Evolutionary conservation across 768 basidiomycete genomes (phyloP), one percentile per base, ranked within the genome.

Genomic region (Mycena alexandri): DNA sequence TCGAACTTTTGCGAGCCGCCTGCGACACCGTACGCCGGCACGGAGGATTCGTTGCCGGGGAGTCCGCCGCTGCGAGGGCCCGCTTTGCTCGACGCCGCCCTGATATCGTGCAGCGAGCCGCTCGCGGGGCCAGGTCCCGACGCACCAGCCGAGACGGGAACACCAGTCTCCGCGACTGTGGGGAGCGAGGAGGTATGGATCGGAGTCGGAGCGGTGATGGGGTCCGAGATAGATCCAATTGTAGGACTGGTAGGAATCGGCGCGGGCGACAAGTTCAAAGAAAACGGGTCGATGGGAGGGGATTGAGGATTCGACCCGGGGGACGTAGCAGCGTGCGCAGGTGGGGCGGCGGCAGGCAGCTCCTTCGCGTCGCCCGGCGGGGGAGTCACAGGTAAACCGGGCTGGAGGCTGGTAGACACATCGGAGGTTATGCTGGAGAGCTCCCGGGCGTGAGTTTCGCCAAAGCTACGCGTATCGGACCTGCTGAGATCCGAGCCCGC

Each of bases 401-500:
- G 79, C 62, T 81, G 78, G 52, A 68, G 71, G 42, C 71, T 56
- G 25, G 72, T 67, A 29, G 69, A 72, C 7, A 70, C 62, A 0
- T 76, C 74, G 14, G 83, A 75, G 54, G 79, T 78, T 57, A 93
- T 88, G 70, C 80, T 83, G 19, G 85, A 85, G 41, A 95, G 83
- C 78, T 95, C 94, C 41, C 79, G 83, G 0, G 91, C 92, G 72
- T 95, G 94, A 43, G 89, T 94, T 78, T 91, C 92, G 21, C 94
- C 94, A 74, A 95, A 95, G 77, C 91, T 93, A 63, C 87, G 87
- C 0, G 91, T 92, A 73, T 95, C 91, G 5, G 90, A 90, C 66
- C 90, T 83, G 65, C 84, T 83, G 44, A 93, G 83, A 74, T 91
- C 89, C n/a, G 84, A 78, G 7, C 82, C 80, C 33, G 81, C 77